A percentile compares a stretch with the other conserved stretches of the same genome.
These are phyloP conservation scores for Phytopythium mirpurense DNA, from an alignment of 352 stramenopile species.

Conservation along the genomic window DNA sequence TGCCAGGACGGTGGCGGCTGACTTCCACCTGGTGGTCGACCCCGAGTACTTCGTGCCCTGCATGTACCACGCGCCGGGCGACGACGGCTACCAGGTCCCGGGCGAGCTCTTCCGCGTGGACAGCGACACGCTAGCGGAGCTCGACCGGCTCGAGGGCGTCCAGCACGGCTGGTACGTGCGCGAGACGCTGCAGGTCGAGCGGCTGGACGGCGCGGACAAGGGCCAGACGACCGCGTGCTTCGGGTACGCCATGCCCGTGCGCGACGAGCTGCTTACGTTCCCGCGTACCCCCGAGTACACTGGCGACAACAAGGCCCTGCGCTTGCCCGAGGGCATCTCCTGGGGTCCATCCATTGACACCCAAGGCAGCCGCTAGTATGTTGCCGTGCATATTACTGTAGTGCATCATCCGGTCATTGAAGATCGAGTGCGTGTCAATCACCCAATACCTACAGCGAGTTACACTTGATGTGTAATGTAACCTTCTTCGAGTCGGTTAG, in stretches of 20 bases:
- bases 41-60: conserved; percentile 60
- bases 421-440: too few relatives aligned
- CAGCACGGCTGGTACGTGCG: conserved; percentile 40
- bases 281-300: conserved; percentile 34
- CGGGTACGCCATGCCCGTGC: conserved; percentile 35
- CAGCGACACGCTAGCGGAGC: conserved; percentile 35
- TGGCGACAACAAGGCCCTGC: conserved; percentile 15
- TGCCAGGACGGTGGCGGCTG: conserved; percentile 22
- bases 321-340: conserved; percentile 18
- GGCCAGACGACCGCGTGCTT: conserved; percentile 20
- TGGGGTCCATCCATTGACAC: too few relatives aligned
- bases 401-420: too few relatives aligned
- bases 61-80: conserved; percentile 37
- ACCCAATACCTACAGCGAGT: too few relatives aligned
- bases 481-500: too few relatives aligned
- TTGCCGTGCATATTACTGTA: too few relatives aligned
- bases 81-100: conserved; percentile 33
- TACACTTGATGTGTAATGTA: too few relatives aligned
- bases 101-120: conserved; percentile 70
- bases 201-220: conserved; percentile 19
- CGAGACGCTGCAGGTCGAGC: conserved; percentile 35
- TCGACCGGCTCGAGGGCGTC: conserved; percentile 60
- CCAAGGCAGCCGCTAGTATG: too few relatives aligned
- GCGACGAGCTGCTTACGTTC: conserved; percentile 30
- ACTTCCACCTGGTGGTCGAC: conserved; percentile 63